A percentile compares a stretch with the other conserved stretches of the same genome.
phyloP scores from a whole-genome alignment of 176 grass and related monocot species.

The Hordeum vulgare region DNA sequence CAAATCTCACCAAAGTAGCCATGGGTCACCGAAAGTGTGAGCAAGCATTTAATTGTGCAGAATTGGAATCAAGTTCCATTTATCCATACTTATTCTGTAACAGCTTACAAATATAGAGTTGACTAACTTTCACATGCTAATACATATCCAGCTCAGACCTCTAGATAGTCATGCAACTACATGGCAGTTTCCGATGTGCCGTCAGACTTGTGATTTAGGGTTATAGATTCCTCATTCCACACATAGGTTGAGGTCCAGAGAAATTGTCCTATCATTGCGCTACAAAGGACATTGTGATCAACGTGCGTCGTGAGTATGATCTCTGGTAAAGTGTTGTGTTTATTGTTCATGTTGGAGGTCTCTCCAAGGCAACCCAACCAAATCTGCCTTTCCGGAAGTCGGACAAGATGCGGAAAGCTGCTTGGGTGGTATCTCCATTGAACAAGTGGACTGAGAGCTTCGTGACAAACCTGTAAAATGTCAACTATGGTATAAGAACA shows the following conservation, averaged over 20 bases:
- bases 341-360: conserved; percentile 62
- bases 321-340: not conserved
- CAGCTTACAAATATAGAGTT: not conserved
- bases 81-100: not conserved
- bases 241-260: not conserved
- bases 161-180: not conserved
- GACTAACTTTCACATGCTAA: not conserved
- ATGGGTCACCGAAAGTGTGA: not conserved
- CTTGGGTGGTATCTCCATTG: conserved; percentile 78
- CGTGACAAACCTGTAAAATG: conserved; percentile 66
- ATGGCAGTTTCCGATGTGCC: not conserved
- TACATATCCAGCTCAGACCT: not conserved
- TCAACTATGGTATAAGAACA: conserved; percentile 15
- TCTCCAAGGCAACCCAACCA: conserved; percentile 80
- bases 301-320: not conserved
- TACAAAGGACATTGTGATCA: not conserved
- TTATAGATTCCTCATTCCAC: conserved; percentile 5
- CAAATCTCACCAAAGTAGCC: not conserved
- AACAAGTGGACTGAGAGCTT: conserved; percentile 76
- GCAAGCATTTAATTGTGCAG: not conserved
- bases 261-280: not conserved
- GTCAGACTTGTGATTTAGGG: not conserved
- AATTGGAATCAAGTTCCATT: not conserved
- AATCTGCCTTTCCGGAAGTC: conserved; percentile 95
- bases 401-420: conserved; percentile 71